A percentile compares a stretch with the other conserved stretches of the same genome.
These are phyloP conservation scores for Pochonia chlamydosporia DNA, from an alignment of 2,329 filamentous ascomycete genomes.

Conservation along the genomic window DNA sequence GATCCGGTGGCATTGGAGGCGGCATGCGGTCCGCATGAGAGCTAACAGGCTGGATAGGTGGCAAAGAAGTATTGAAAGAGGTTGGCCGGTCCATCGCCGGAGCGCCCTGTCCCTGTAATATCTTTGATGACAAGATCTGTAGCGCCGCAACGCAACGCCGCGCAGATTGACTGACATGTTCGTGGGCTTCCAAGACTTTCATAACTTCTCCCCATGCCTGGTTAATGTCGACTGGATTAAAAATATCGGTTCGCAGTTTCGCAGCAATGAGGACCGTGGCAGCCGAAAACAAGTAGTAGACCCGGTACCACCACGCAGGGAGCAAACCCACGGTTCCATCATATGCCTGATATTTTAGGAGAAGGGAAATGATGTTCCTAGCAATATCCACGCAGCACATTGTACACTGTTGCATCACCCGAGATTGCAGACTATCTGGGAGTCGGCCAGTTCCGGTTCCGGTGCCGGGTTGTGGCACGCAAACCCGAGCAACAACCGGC, in stretches of 20 bases:
- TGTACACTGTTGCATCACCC: constrained; percentile 26
- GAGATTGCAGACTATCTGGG: constrained; percentile 18
- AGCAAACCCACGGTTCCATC: constrained; percentile 27
- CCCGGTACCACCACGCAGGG: constrained; percentile 33
- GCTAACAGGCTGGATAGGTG: too few species aligned
- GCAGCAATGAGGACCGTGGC: constrained; percentile 30
- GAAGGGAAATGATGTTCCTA: constrained; percentile 23
- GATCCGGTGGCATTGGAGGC: background rate
- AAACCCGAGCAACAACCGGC: constrained; percentile 26
- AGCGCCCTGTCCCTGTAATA: constrained; percentile 21
- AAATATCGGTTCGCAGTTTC: constrained; percentile 26
- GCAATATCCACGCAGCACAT: constrained; percentile 28
- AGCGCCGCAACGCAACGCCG: constrained; percentile 26
- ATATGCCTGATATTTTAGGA: constrained; percentile 22
- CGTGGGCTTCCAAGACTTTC: constrained; percentile 24
- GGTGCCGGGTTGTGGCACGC: constrained; percentile 16
- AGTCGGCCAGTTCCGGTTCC: constrained; percentile 6
- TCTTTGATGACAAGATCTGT: constrained; percentile 28
- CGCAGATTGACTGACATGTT: constrained; percentile 26
- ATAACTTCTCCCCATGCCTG: constrained; percentile 27
- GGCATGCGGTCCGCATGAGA: background rate
- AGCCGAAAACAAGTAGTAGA: constrained; percentile 31
- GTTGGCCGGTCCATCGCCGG: too few species aligned
- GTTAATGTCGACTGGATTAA: constrained; percentile 19
- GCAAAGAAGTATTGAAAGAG: constrained; percentile 14